Evolutionary conservation across 73 alveolate species (phyloP).

Genomic region (Tetrahymena borealis): DNA sequence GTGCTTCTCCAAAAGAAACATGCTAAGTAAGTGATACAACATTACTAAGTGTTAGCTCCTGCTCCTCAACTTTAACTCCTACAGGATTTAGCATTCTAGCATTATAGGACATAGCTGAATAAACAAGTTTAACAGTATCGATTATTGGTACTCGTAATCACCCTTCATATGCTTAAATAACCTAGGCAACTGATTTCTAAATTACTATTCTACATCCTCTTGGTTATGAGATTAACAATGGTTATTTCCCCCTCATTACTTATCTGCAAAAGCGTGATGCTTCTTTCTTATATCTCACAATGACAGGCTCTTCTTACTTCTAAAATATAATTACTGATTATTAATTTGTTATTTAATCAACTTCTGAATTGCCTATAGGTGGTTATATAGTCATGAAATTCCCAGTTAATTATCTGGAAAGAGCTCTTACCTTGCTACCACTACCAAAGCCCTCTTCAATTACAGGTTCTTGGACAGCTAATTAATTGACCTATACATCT

Average conservation of each 20-base stretch:
- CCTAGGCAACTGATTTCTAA: background rate
- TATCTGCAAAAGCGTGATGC: background rate
- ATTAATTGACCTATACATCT: background rate
- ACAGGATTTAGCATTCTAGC: background rate
- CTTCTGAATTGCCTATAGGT: background rate
- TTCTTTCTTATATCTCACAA: background rate
- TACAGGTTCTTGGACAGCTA: background rate
- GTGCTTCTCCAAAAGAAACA: conserved; percentile 7
- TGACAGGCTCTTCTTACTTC: background rate
- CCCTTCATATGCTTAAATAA: background rate
- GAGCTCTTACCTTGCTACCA: background rate
- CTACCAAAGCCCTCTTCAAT: background rate
- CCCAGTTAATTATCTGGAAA: background rate
- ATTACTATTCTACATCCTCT: background rate
- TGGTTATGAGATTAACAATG: background rate
- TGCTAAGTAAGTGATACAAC: conserved; percentile 4
- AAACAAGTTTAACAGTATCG: conserved; percentile 3
- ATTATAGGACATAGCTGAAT: background rate
- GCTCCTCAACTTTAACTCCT: background rate
- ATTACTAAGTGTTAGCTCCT: background rate
- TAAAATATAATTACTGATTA: background rate
- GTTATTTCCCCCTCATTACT: background rate
- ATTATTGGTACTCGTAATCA: conserved; percentile 14
- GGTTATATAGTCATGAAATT: background rate
- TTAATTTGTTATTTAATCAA: background rate